Percentiles rank a stretch among this genome's conserved stretches.
These are phyloP conservation scores for Phytophthora litchii DNA, from an alignment of 352 stramenopile genomes.

Conservation along the genomic window DNA sequence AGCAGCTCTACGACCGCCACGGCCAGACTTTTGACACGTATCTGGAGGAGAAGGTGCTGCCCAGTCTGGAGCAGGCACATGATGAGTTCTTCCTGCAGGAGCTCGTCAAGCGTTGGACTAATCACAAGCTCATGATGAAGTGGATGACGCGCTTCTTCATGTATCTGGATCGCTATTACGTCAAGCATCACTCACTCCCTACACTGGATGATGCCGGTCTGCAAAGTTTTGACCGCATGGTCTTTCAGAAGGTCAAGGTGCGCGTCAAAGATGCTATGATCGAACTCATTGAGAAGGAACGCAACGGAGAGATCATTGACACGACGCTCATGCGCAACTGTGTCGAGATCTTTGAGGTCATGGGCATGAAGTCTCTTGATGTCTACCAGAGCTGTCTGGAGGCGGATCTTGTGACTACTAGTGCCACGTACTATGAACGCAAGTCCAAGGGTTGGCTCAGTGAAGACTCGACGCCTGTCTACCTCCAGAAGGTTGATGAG, in stretches of 20 bases:
- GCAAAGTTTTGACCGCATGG: conserved; percentile 82
- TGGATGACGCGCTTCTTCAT: conserved; percentile 99
- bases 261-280: conserved; percentile 92
- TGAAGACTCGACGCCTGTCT: conserved; percentile 97
- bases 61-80: conserved; percentile 85
- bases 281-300: conserved; percentile 97
- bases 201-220: conserved; percentile 93
- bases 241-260: conserved; percentile 87
- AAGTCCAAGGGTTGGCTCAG: conserved; percentile 98
- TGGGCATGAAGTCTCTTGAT: conserved; percentile 96
- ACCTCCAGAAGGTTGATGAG: conserved; percentile 96
- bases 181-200: conserved; percentile 97
- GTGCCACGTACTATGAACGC: conserved; percentile 94
- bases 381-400: conserved; percentile 98
- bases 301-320: conserved; percentile 98
- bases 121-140: conserved; percentile 99
- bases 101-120: conserved; percentile 96
- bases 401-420: conserved; percentile 91
- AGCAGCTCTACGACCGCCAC: conserved; percentile 98
- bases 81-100: conserved; percentile 97
- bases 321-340: conserved; percentile 96
- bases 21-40: conserved; percentile 91
- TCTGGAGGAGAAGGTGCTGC: conserved; percentile 91
- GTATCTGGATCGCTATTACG: conserved; percentile 98
- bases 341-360: conserved; percentile 98